These are phyloP conservation scores for Agaricus subrufescens DNA, from an alignment of 768 basidiomycete species.

Conservation along the genomic window DNA sequence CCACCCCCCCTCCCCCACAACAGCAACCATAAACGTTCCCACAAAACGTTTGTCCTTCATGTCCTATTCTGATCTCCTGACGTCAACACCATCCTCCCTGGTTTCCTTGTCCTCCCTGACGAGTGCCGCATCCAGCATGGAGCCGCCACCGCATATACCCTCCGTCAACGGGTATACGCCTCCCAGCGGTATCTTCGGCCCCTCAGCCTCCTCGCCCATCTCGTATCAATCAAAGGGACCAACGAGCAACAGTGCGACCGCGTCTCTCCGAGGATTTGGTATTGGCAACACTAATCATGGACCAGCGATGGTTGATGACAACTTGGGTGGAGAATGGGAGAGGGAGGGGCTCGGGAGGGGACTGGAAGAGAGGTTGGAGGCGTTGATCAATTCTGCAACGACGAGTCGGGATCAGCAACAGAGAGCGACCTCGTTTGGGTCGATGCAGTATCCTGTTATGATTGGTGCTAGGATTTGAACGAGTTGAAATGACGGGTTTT, in stretches of 20 bases:
- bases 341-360: constrained; percentile 79
- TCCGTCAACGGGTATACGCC: constrained; percentile 41
- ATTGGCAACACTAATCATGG: not conserved
- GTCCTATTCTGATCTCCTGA: constrained; percentile 81
- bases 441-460: too few relatives aligned
- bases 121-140: constrained; percentile 45
- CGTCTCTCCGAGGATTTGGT: not conserved
- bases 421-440: too few relatives aligned
- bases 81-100: constrained; percentile 69
- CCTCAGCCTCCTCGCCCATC: constrained; percentile 10
- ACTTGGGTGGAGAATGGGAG: constrained; percentile 80
- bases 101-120: constrained; percentile 73
- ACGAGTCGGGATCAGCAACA: not conserved
- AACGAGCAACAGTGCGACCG: not conserved
- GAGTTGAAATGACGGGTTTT: too few relatives aligned
- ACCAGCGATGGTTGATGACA: constrained; percentile 45
- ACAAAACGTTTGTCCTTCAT: constrained; percentile 83
- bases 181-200: constrained; percentile 5
- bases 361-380: constrained; percentile 76
- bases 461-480: too few relatives aligned
- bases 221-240: not conserved
- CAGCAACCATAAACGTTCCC: constrained; percentile 17
- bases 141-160: constrained; percentile 74
- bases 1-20: constrained; percentile 26
- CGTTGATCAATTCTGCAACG: not conserved